Conservation (phyloP, 805 yeast species). For the Lipomyces yamanashiensis region DNA sequence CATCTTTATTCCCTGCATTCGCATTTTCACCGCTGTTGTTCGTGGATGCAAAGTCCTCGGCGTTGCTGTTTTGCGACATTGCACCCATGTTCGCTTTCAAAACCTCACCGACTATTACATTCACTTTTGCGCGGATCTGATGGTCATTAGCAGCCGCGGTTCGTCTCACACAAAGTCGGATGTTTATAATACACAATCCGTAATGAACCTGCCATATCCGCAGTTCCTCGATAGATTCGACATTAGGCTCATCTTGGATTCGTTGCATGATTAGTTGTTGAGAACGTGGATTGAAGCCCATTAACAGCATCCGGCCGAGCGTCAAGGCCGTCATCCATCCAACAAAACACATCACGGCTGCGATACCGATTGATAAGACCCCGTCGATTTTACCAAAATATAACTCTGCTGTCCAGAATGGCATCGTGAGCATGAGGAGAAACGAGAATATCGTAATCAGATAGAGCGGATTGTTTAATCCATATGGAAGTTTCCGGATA, state of each 20-base stretch:
- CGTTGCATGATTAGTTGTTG: conserved; percentile 26
- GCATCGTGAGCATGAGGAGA: conserved; percentile 17
- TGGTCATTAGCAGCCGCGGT: conserved; percentile 42
- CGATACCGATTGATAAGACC: conserved; percentile 47
- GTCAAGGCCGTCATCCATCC: conserved; percentile 50
- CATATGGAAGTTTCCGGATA: conserved; percentile 28
- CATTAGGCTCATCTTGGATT: conserved; percentile 40
- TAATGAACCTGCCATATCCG: conserved; percentile 53
- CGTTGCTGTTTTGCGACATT: neutral
- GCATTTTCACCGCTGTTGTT: neutral
- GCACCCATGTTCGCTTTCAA: conserved; percentile 32
- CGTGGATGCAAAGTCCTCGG: neutral
- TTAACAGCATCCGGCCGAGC: conserved; percentile 51
- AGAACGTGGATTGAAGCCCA: conserved; percentile 50
- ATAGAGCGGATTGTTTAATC: conserved; percentile 30
- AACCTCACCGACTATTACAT: conserved; percentile 32
- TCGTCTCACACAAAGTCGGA: conserved; percentile 46
- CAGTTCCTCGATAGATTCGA: conserved; percentile 43
- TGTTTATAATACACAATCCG: conserved; percentile 49
- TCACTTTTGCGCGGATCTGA: conserved; percentile 41
- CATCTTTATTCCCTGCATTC: neutral
- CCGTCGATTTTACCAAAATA: conserved; percentile 43
- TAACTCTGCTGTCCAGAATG: conserved; percentile 35
- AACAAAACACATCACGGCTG: conserved; percentile 48
- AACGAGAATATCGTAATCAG: conserved; percentile 20